A percentile compares a stretch with the other conserved stretches of the same genome.
phyloP scores from a whole-genome alignment of 257 asterid species.

The Forsythia viridissima region DNA sequence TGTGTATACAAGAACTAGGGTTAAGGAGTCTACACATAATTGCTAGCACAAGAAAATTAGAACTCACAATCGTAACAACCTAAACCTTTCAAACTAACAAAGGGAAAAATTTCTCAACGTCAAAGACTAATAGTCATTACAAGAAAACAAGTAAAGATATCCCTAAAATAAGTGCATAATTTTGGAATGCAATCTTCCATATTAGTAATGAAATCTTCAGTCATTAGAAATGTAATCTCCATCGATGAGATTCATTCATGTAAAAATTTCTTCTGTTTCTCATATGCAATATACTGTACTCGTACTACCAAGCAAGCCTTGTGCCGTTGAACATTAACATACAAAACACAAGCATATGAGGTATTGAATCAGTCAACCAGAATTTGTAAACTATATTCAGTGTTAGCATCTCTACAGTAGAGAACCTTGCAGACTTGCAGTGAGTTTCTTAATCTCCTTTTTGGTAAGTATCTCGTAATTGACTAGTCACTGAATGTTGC shows the following conservation, averaged over 20 bases:
- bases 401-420: background rate
- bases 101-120: no score
- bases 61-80: no score
- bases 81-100: no score
- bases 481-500: background rate
- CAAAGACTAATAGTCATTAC: background rate
- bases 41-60: no score
- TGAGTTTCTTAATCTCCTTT: background rate
- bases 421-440: background rate
- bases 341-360: background rate
- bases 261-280: background rate
- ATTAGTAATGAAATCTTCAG: background rate
- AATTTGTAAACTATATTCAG: background rate
- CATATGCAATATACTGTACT: background rate
- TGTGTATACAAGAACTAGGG: no score
- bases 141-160: background rate
- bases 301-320: background rate
- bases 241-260: background rate
- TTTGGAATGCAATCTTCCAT: background rate
- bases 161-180: background rate
- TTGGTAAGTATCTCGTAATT: background rate
- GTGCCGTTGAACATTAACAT: background rate
- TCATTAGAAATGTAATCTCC: background rate
- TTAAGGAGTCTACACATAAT: no score
- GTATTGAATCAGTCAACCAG: background rate